These are phyloP conservation scores for Colletotrichum lentis DNA, from an alignment of 2,329 filamentous ascomycete genomes.

Conservation along the genomic window DNA sequence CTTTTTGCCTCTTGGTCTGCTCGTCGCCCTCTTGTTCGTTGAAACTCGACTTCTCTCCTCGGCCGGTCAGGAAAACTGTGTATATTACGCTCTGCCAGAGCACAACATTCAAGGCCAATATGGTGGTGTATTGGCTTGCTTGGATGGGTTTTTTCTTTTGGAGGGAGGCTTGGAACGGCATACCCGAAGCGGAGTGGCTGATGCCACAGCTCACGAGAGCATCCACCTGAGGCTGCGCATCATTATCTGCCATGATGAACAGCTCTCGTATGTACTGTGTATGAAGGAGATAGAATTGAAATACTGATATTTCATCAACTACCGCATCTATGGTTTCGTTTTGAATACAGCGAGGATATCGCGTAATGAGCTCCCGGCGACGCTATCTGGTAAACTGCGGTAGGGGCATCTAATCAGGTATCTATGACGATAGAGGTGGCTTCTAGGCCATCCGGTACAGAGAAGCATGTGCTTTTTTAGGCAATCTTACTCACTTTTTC, in stretches of 20 bases:
- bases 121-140: conserved; percentile 33
- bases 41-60: conserved; percentile 30
- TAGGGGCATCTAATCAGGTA: too few relatives aligned
- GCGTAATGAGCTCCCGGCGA: not conserved
- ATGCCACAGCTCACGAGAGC: conserved; percentile 22
- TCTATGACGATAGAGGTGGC: not conserved
- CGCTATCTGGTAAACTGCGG: not conserved
- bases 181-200: conserved; percentile 26
- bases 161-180: conserved; percentile 34
- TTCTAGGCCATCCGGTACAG: too few relatives aligned
- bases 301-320: conserved; percentile 25
- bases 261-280: conserved; percentile 38
- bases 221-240: conserved; percentile 27
- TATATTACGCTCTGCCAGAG: conserved; percentile 38
- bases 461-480: not conserved
- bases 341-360: not conserved
- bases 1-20: conserved; percentile 10
- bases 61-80: conserved; percentile 27
- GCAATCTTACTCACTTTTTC: not conserved
- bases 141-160: conserved; percentile 23
- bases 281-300: conserved; percentile 39
- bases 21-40: conserved; percentile 31
- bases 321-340: not conserved
- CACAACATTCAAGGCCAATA: conserved; percentile 23
- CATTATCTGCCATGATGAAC: conserved; percentile 26